Percentiles rank a stretch among this genome's conserved stretches.
phyloP scores from a whole-genome alignment of 2,329 filamentous ascomycete species.

The Blumeria graminis region DNA sequence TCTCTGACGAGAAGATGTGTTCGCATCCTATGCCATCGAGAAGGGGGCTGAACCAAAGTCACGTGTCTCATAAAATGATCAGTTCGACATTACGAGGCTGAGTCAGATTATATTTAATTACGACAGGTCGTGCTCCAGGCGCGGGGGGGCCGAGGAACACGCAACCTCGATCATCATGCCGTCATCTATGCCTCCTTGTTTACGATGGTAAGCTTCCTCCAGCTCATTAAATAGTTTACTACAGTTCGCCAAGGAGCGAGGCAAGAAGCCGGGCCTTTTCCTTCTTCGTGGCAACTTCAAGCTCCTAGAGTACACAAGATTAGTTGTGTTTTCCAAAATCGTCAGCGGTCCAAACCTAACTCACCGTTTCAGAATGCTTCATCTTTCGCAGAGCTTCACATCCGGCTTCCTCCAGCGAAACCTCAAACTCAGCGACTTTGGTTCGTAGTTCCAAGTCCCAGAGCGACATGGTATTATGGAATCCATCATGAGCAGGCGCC shows the following conservation, averaged over 20 bases:
- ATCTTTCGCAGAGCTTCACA: conserved; percentile 7
- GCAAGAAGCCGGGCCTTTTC: conserved; percentile 5
- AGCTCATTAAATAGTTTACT: not conserved
- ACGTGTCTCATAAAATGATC: too few species aligned
- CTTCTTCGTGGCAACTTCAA: conserved; percentile 5
- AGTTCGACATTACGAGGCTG: too few species aligned
- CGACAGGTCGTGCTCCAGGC: too few species aligned
- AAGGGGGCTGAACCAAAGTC: too few species aligned
- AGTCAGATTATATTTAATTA: too few species aligned
- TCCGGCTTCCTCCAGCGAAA: conserved; percentile 8
- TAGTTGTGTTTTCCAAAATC: not conserved
- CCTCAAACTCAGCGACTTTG: conserved; percentile 6
- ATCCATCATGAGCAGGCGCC: conserved; percentile 4
- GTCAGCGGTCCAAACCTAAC: conserved; percentile 1
- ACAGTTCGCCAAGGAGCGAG: not conserved
- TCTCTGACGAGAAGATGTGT: too few species aligned
- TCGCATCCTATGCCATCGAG: too few species aligned
- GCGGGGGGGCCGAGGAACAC: too few species aligned
- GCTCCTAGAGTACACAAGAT: conserved; percentile 4
- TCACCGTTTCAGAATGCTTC: conserved; percentile 12
- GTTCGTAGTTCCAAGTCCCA: conserved; percentile 7
- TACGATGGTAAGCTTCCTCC: too few species aligned
- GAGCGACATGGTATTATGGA: conserved; percentile 8
- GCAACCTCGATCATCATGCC: too few species aligned
- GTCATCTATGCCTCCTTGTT: too few species aligned